These are phyloP conservation scores for Exutisphaerella laricina DNA, from an alignment of 2,329 filamentous ascomycete genomes.

Conservation along the genomic window DNA sequence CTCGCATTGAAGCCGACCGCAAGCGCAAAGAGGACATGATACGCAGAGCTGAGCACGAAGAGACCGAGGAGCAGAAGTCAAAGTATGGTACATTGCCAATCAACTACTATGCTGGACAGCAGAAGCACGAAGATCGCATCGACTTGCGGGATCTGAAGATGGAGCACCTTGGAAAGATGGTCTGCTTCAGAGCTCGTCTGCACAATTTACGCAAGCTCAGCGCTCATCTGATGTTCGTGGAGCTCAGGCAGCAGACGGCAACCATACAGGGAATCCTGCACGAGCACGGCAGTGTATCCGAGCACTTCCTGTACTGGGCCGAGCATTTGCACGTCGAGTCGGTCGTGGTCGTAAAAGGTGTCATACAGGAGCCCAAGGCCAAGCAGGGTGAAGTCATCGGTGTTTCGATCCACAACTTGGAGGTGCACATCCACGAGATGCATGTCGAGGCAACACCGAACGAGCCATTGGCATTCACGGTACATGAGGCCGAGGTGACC, in stretches of 20 bases:
- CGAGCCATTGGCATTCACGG: constrained; percentile 61
- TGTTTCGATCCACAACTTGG: constrained; percentile 68
- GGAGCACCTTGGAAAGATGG: constrained; percentile 52
- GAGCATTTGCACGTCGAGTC: constrained; percentile 75
- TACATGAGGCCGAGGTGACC: constrained; percentile 63
- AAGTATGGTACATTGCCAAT: constrained; percentile 55
- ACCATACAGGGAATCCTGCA: constrained; percentile 80
- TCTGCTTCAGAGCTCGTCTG: constrained; percentile 65
- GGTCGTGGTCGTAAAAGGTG: constrained; percentile 69
- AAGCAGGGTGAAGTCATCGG: constrained; percentile 64
- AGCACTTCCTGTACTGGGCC: constrained; percentile 79
- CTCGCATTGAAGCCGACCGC: constrained; percentile 42
- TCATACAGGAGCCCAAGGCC: constrained; percentile 64
- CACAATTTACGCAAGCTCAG: constrained; percentile 79
- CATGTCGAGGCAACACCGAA: constrained; percentile 58
- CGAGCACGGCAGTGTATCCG: constrained; percentile 56
- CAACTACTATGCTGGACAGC: constrained; percentile 53
- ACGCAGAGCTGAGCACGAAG: constrained; percentile 45
- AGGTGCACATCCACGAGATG: constrained; percentile 64
- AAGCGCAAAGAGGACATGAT: constrained; percentile 46
- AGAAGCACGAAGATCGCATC: constrained; percentile 44
- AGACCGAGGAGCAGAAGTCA: constrained; percentile 54
- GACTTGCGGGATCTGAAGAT: constrained; percentile 49
- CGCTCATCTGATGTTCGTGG: constrained; percentile 74
- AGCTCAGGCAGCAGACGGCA: constrained; percentile 76